Evolutionary conservation across 345 rosid species (phyloP).

Genomic region (Pistacia vera): DNA sequence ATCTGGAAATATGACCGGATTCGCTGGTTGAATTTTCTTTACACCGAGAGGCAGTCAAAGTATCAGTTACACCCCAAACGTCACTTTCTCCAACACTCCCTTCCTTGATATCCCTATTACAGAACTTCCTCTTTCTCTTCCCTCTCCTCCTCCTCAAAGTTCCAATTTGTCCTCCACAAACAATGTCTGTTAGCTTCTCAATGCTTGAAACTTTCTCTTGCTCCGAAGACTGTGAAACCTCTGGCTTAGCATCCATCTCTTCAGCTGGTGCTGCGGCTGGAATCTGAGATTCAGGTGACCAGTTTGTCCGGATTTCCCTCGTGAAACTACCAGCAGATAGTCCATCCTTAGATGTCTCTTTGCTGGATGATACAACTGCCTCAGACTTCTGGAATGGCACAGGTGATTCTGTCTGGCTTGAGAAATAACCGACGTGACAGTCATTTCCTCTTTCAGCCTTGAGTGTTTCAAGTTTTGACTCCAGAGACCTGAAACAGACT

Average conservation of each 20-base stretch:
- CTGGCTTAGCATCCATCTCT: conserved; percentile 44
- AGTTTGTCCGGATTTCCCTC: conserved; percentile 52
- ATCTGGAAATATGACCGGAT: conserved; percentile 35
- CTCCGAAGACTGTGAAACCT: conserved; percentile 27
- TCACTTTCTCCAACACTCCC: conserved; percentile 74
- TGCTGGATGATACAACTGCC: conserved; percentile 60
- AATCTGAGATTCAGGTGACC: conserved; percentile 49
- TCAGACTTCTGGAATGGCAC: conserved; percentile 53
- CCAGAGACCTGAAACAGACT: conserved; percentile 56
- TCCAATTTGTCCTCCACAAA: conserved; percentile 43
- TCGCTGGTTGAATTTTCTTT: conserved; percentile 49
- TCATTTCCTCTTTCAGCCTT: conserved; percentile 57
- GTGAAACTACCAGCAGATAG: conserved; percentile 86
- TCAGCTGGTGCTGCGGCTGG: conserved; percentile 35
- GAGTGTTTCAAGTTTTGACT: conserved; percentile 70
- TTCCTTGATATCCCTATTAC: conserved; percentile 57
- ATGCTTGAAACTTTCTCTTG: conserved; percentile 33
- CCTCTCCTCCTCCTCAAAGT: conserved; percentile 72
- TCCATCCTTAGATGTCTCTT: conserved; percentile 62
- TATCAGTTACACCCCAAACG: conserved; percentile 45
- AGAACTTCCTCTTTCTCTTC: conserved; percentile 77
- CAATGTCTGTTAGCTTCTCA: conserved; percentile 37
- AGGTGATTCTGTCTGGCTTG: conserved; percentile 65
- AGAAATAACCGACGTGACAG: conserved; percentile 45
- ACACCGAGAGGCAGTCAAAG: conserved; percentile 39